These are phyloP conservation scores for Didymellaceae sp. DNA, from an alignment of 2,329 filamentous ascomycete species.

Conservation along the genomic window DNA sequence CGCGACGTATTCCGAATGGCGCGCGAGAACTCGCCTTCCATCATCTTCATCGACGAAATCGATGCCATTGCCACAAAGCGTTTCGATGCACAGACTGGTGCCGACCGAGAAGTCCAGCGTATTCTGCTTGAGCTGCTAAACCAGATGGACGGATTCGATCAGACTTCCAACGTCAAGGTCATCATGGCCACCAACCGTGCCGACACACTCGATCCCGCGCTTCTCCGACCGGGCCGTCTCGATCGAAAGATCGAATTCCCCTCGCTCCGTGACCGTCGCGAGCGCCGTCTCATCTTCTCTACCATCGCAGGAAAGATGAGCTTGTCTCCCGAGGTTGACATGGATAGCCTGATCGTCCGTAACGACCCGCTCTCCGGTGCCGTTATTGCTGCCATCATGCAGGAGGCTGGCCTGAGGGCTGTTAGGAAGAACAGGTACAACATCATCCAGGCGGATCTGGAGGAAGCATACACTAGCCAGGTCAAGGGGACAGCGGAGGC, in stretches of 20 bases:
- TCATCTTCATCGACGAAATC: slow-evolving; percentile 99
- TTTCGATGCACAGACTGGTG: slow-evolving; percentile 97
- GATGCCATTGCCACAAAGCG: slow-evolving; percentile 99
- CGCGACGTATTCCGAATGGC: slow-evolving; percentile 99
- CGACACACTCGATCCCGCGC: slow-evolving; percentile 92
- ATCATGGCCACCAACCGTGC: slow-evolving; percentile 99
- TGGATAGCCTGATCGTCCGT: slow-evolving; percentile 93
- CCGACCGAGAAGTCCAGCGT: slow-evolving; percentile 97
- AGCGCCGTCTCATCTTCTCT: slow-evolving; percentile 93
- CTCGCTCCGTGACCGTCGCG: slow-evolving; percentile 88
- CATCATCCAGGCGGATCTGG: slow-evolving; percentile 95
- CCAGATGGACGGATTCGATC: slow-evolving; percentile 99
- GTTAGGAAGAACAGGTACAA: slow-evolving; percentile 99
- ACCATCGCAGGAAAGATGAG: slow-evolving; percentile 99
- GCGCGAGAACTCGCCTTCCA: slow-evolving; percentile 94
- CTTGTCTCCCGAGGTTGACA: slow-evolving; percentile 91
- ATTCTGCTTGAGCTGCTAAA: slow-evolving; percentile 97
- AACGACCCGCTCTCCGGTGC: slow-evolving; percentile 96
- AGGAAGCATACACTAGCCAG: slow-evolving; percentile 96
- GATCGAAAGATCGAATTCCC: slow-evolving; percentile 99
- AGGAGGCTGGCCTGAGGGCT: slow-evolving; percentile 92
- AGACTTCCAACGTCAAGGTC: slow-evolving; percentile 98
- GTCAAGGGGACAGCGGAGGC: slow-evolving; percentile 82
- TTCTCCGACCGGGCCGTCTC: slow-evolving; percentile 91
- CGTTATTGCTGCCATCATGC: slow-evolving; percentile 98